Percentiles rank a stretch among this genome's conserved stretches.
Evolutionary conservation across 257 asterid genomes (phyloP).

Genomic region (Forsythia suspensa): DNA sequence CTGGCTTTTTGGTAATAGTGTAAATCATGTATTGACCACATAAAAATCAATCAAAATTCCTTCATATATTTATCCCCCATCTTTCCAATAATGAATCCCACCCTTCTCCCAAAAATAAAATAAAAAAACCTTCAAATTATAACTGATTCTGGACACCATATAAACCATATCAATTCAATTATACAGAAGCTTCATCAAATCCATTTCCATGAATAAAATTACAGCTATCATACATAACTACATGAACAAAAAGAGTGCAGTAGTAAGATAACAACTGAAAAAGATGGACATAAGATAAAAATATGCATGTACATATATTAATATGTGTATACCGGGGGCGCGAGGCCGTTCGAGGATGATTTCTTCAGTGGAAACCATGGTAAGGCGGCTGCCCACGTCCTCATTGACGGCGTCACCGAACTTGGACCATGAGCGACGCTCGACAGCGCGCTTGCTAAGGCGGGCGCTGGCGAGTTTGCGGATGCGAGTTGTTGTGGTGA

Average conservation of each 20-base stretch:
- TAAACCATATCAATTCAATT: background rate
- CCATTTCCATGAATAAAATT: too few species aligned
- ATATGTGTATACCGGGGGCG: conserved; percentile 52
- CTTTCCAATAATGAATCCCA: background rate
- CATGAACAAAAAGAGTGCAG: too few species aligned
- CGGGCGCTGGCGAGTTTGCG: conserved; percentile 84
- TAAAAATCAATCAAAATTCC: too few species aligned
- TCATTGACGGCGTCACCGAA: conserved; percentile 88
- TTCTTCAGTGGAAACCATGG: conserved; percentile 95
- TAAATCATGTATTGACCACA: too few species aligned
- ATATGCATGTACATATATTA: too few species aligned
- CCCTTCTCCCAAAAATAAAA: too few species aligned
- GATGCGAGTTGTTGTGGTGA: conserved; percentile 72
- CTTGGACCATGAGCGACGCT: conserved; percentile 84
- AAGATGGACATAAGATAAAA: too few species aligned
- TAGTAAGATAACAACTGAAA: too few species aligned
- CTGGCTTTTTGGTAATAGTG: too few species aligned
- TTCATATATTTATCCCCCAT: background rate
- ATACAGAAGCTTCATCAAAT: conserved; percentile 10
- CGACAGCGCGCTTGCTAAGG: conserved; percentile 77
- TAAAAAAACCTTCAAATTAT: background rate
- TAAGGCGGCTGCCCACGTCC: conserved; percentile 75
- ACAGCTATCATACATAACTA: too few species aligned
- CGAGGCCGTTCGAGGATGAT: conserved; percentile 82
- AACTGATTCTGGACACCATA: background rate